phyloP scores from a whole-genome alignment of 2,329 filamentous ascomycete genomes.

The Polychaeton citri region DNA sequence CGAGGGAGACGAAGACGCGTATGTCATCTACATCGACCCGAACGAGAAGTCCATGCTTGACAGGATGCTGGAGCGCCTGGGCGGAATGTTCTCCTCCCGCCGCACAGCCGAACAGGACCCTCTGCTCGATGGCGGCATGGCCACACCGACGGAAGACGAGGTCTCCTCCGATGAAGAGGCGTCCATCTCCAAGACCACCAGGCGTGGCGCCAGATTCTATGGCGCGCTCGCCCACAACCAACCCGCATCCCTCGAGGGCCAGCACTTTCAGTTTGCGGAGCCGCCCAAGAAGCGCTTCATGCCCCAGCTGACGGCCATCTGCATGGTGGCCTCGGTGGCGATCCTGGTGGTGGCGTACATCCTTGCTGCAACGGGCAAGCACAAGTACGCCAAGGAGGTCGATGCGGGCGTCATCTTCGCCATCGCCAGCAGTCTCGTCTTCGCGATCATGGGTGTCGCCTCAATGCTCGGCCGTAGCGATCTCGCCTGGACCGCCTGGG shows the following conservation, averaged over 20 bases:
- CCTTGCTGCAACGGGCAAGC: constrained; percentile 54
- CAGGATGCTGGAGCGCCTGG: constrained; percentile 42
- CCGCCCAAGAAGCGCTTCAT: constrained; percentile 3
- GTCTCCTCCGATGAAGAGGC: constrained; percentile 19
- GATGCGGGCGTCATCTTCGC: constrained; percentile 60
- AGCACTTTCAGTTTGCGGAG: constrained; percentile 5
- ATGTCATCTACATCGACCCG: constrained; percentile 63
- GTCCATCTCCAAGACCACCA: constrained; percentile 1
- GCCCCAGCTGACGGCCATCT: constrained; percentile 31
- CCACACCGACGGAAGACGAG: constrained; percentile 10
- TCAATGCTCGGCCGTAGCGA: constrained; percentile 40
- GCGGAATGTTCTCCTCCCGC: constrained; percentile 19
- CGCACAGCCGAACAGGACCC: constrained; percentile 14
- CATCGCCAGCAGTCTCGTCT: constrained; percentile 52
- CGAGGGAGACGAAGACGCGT: constrained; percentile 37
- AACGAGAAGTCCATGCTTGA: constrained; percentile 54
- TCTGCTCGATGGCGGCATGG: constrained; percentile 3
- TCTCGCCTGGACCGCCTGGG: constrained; percentile 30
- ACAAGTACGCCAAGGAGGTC: constrained; percentile 56
- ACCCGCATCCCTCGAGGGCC: constrained; percentile 1
- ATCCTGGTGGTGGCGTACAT: constrained; percentile 52
- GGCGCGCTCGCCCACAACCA: constrained; percentile 2
- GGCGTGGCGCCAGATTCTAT: constrained; percentile 1
- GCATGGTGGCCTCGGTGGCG: constrained; percentile 45
- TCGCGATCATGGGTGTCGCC: constrained; percentile 48